Evolutionary conservation across 768 basidiomycete genomes (phyloP).

Genomic region (Pilatotrama ljubarskyi): DNA sequence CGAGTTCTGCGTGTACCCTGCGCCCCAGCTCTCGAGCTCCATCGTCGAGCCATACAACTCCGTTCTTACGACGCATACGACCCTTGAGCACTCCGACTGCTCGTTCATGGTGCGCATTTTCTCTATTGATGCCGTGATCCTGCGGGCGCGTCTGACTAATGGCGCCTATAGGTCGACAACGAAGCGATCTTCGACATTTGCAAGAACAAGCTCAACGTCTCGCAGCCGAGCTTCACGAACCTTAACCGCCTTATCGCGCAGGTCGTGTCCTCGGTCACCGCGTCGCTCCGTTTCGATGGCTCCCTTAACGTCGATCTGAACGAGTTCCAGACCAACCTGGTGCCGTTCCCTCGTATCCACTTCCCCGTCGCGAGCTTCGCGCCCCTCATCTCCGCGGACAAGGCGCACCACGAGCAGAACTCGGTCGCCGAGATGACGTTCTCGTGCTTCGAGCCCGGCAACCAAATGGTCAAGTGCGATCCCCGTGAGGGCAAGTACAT

Average conservation of each 20-base stretch:
- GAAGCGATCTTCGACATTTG: constrained; percentile 99
- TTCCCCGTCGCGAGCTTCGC: constrained; percentile 98
- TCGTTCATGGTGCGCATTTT: constrained; percentile 83
- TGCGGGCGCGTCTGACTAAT: not conserved
- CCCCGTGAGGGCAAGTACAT: constrained; percentile 99
- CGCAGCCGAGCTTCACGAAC: constrained; percentile 88
- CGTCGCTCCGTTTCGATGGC: constrained; percentile 95
- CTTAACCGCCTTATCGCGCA: constrained; percentile 96
- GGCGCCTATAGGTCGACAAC: constrained; percentile 77
- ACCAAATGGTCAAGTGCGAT: constrained; percentile 97
- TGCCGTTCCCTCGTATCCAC: constrained; percentile 98
- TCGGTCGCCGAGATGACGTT: constrained; percentile 98
- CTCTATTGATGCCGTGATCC: not conserved
- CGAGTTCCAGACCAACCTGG: constrained; percentile 99
- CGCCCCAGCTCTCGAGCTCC: constrained; percentile 89
- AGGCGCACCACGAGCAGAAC: constrained; percentile 96
- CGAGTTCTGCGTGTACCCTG: constrained; percentile 96
- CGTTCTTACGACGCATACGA: constrained; percentile 95
- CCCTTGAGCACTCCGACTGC: constrained; percentile 97
- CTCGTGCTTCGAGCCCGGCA: constrained; percentile 94
- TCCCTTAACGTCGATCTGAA: constrained; percentile 96
- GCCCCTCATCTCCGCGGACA: constrained; percentile 92
- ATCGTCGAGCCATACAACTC: constrained; percentile 99
- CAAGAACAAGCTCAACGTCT: constrained; percentile 89
- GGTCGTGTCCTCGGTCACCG: constrained; percentile 97